Conservation (phyloP, 2,329 filamentous ascomycete species). For the Fusarium sp. region DNA sequence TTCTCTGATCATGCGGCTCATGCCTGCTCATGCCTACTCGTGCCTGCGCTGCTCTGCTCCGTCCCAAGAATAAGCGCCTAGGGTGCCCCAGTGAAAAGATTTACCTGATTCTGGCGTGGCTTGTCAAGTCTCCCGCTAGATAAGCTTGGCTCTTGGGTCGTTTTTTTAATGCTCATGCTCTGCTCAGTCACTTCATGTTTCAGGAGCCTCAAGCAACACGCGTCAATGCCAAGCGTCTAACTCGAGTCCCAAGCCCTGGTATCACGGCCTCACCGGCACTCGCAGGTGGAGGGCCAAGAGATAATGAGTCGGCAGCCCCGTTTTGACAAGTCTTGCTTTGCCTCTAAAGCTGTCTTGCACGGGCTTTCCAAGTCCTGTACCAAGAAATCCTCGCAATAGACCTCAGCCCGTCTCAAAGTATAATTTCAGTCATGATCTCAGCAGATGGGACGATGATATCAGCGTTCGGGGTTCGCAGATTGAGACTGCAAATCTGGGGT, state of each 20-base stretch:
- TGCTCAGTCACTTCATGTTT: slow-evolving; percentile 30
- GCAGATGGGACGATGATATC: slow-evolving; percentile 35
- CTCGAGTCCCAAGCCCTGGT: slow-evolving; percentile 20
- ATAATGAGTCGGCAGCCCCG: slow-evolving; percentile 22
- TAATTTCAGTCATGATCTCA: slow-evolving; percentile 31
- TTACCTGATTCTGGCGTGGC: slow-evolving; percentile 32
- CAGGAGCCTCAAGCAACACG: slow-evolving; percentile 23
- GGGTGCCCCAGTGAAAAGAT: slow-evolving; percentile 5
- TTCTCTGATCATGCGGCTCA: slow-evolving; percentile 9
- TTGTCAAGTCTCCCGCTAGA: slow-evolving; percentile 15
- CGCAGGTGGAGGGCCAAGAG: slow-evolving; percentile 42
- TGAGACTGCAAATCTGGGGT: slow-evolving; percentile 18
- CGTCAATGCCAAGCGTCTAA: slow-evolving; percentile 46
- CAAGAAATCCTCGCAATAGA: background rate
- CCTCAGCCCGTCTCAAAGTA: slow-evolving; percentile 14
- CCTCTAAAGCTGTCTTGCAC: slow-evolving; percentile 1
- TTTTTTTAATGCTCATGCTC: slow-evolving; percentile 18
- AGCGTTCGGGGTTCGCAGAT: slow-evolving; percentile 17
- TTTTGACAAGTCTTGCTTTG: slow-evolving; percentile 18
- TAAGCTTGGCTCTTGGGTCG: slow-evolving; percentile 17
- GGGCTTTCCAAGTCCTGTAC: background rate
- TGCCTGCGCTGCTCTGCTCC: background rate
- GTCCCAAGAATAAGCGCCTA: slow-evolving; percentile 8
- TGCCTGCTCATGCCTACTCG: background rate
- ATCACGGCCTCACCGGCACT: slow-evolving; percentile 38